These are phyloP conservation scores for Beauveria varroae DNA, from an alignment of 2,329 filamentous ascomycete genomes.

Conservation along the genomic window DNA sequence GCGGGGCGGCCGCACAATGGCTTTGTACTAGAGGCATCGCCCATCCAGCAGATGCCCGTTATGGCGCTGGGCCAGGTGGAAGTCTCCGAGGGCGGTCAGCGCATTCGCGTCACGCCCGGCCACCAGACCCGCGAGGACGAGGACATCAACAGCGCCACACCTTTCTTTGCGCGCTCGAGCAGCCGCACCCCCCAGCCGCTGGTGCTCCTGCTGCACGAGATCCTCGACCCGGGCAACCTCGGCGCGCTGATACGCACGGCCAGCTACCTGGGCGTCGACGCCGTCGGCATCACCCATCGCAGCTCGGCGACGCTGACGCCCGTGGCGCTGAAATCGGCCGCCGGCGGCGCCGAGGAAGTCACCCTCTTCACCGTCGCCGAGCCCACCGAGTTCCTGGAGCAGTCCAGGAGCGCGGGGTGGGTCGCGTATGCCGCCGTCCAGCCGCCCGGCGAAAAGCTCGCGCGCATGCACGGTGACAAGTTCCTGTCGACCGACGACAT, in stretches of 20 bases:
- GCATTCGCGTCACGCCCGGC: slow-evolving; percentile 54
- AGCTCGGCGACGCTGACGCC: slow-evolving; percentile 69
- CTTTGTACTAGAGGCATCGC: slow-evolving; percentile 78
- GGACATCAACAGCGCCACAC: slow-evolving; percentile 59
- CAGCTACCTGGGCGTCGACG: slow-evolving; percentile 83
- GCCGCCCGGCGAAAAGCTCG: slow-evolving; percentile 29
- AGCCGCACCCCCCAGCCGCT: slow-evolving; percentile 50
- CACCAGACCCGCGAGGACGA: slow-evolving; percentile 69
- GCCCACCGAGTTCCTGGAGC: slow-evolving; percentile 60
- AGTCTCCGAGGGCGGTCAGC: slow-evolving; percentile 32
- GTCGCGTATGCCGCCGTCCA: slow-evolving; percentile 69
- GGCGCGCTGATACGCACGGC: slow-evolving; percentile 84
- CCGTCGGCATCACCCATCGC: slow-evolving; percentile 66
- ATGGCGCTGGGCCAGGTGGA: slow-evolving; percentile 45
- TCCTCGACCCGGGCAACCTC: slow-evolving; percentile 82
- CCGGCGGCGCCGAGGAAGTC: slow-evolving; percentile 78
- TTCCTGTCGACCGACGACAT: slow-evolving; percentile 43
- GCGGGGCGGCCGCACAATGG: slow-evolving; percentile 82
- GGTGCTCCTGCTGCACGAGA: slow-evolving; percentile 65
- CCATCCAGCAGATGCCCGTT: slow-evolving; percentile 65
- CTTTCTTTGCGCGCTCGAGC: slow-evolving; percentile 34
- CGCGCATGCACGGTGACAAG: slow-evolving; percentile 29
- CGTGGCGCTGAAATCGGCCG: slow-evolving; percentile 77
- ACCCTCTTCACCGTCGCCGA: slow-evolving; percentile 63
- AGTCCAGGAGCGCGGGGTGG: slow-evolving; percentile 69